A percentile compares a stretch with the other conserved stretches of the same genome.
Conservation (phyloP, 768 basidiomycete species). For the Coprinopsis cinerea region DNA sequence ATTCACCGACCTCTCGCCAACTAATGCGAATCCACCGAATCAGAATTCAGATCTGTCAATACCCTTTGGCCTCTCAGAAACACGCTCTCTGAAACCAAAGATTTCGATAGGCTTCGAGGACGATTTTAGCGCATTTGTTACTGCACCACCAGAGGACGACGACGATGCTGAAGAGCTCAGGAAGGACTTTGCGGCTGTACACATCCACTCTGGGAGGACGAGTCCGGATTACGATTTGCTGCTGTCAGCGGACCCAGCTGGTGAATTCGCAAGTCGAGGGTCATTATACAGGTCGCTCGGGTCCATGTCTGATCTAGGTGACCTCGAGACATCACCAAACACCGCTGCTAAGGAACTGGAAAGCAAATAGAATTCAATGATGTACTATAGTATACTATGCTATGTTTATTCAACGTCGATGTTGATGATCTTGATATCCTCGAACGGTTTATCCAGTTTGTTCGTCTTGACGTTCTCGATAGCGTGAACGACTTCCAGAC, state of each 20-base stretch:
- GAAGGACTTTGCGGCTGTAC: constrained; percentile 7
- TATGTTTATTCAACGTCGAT: constrained; percentile 68
- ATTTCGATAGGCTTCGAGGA: constrained; percentile 57
- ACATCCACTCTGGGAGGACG: constrained; percentile 3
- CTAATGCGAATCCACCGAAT: no score
- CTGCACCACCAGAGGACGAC: constrained; percentile 38
- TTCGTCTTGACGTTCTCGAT: constrained; percentile 90
- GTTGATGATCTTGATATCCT: constrained; percentile 89
- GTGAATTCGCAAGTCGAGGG: constrained; percentile 7
- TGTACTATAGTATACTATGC: no score
- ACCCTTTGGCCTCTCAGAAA: constrained; percentile 7
- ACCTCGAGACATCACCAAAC: not conserved
- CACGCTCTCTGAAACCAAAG: constrained; percentile 6
- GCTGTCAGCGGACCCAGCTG: constrained; percentile 3
- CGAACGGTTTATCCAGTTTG: constrained; percentile 84
- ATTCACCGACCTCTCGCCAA: not conserved
- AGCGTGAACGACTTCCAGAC: constrained; percentile 82
- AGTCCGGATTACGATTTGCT: constrained; percentile 10
- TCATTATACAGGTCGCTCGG: constrained; percentile 46
- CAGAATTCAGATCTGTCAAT: constrained; percentile 4
- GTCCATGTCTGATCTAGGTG: constrained; percentile 55
- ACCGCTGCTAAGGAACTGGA: not conserved
- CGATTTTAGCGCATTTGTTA: constrained; percentile 73
- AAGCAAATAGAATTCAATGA: no score
- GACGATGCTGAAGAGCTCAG: constrained; percentile 3